These are phyloP conservation scores for Triadica sebifera DNA, from an alignment of 345 rosid species.

Conservation along the genomic window DNA sequence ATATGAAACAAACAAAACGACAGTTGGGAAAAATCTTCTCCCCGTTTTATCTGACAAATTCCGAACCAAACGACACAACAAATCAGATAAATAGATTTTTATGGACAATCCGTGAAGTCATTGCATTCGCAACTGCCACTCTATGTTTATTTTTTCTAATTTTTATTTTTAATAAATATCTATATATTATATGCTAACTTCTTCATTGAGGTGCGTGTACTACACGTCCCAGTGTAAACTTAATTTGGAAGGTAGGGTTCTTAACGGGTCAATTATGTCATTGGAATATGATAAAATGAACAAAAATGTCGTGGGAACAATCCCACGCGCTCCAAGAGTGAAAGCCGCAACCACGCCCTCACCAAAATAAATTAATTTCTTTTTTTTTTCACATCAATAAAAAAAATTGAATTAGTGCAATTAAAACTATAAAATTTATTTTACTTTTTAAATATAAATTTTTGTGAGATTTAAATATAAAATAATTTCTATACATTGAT, in stretches of 20 bases:
- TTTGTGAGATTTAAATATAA: too few species aligned
- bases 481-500: too few species aligned
- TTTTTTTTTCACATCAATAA: too few species aligned
- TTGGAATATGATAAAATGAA: too few species aligned
- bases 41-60: conserved; percentile 12
- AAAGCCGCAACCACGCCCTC: too few species aligned
- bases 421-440: too few species aligned
- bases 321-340: too few species aligned
- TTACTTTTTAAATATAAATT: too few species aligned
- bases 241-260: not conserved
- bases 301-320: too few species aligned
- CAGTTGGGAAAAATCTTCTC: not conserved
- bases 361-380: too few species aligned
- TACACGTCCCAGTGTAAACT: not conserved
- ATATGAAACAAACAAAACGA: not conserved
- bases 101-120: not conserved
- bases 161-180: not conserved
- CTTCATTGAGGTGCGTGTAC: not conserved
- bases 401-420: too few species aligned
- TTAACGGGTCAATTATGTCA: not conserved
- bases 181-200: not conserved
- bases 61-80: conserved; percentile 13
- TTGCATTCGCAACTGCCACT: not conserved
- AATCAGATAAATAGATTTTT: not conserved
- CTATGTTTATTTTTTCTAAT: not conserved